These are phyloP conservation scores for Bruguiera gymnorhiza DNA, from an alignment of 345 rosid genomes.

Conservation along the genomic window DNA sequence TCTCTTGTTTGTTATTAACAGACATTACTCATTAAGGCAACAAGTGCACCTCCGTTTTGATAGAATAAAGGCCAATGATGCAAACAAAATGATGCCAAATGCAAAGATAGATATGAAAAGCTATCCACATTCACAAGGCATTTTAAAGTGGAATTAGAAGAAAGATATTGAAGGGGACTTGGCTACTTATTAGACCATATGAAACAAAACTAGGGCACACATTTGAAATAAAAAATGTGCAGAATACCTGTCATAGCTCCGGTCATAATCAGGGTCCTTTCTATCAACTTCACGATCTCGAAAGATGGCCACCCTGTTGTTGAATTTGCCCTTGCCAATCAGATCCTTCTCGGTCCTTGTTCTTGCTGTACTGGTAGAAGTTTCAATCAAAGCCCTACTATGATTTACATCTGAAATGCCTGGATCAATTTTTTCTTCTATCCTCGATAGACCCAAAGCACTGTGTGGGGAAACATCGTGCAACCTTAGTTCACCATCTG, in stretches of 20 bases:
- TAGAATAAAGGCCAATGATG: no score
- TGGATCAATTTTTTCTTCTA: conserved; percentile 44
- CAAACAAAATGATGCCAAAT: no score
- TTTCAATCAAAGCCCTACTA: conserved; percentile 44
- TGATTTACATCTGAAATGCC: conserved; percentile 41
- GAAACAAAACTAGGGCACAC: neutral
- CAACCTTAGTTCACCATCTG: conserved; percentile 45
- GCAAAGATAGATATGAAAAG: no score
- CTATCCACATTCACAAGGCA: no score
- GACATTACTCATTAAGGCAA: no score
- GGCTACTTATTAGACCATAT: neutral
- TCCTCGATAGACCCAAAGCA: conserved; percentile 36
- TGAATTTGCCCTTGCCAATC: conserved; percentile 46
- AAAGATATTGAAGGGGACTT: neutral
- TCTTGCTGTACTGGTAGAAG: conserved; percentile 53
- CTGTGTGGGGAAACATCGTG: conserved; percentile 40
- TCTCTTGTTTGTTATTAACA: no score
- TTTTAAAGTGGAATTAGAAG: no score
- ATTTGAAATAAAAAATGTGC: neutral
- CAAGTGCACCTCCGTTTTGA: no score
- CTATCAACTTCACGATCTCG: conserved; percentile 75
- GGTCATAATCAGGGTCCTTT: conserved; percentile 80
- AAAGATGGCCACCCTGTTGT: conserved; percentile 66
- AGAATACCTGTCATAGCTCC: conserved; percentile 64
- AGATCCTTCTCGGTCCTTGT: conserved; percentile 65